Evolutionary conservation across 345 rosid species (phyloP).

Genomic region (Theobroma cacao): DNA sequence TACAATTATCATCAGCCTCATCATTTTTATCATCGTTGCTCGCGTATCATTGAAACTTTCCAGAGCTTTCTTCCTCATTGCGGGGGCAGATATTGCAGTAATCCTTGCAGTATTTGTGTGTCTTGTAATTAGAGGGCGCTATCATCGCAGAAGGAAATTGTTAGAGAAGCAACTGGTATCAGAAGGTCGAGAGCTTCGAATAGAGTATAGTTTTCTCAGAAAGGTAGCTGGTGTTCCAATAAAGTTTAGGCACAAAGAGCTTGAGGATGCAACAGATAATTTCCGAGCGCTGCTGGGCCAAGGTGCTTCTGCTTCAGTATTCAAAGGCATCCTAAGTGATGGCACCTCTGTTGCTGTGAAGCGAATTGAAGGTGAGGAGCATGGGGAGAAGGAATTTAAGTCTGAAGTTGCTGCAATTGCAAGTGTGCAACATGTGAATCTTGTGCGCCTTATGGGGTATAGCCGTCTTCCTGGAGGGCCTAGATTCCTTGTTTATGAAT

Average conservation of each 20-base stretch:
- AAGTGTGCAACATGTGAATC: conserved; percentile 64
- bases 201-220: conserved; percentile 78
- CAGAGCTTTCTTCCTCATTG: conserved; percentile 55
- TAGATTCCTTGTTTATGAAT: conserved; percentile 59
- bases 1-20: conserved; percentile 25
- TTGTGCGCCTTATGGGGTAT: conserved; percentile 64
- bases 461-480: conserved; percentile 36
- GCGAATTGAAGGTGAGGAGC: conserved; percentile 57
- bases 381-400: conserved; percentile 57
- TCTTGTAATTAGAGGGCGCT: conserved; percentile 37
- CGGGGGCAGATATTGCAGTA: conserved; percentile 57
- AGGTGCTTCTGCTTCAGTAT: conserved; percentile 66
- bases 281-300: conserved; percentile 52
- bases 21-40: conserved; percentile 39
- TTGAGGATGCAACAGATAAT: conserved; percentile 77
- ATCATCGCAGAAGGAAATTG: conserved; percentile 39
- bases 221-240: conserved; percentile 84
- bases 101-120: conserved; percentile 57
- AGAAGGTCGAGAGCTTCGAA: conserved; percentile 69
- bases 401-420: conserved; percentile 75
- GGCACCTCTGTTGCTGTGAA: conserved; percentile 68
- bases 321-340: conserved; percentile 54
- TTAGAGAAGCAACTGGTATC: conserved; percentile 42
- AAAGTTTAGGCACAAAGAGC: conserved; percentile 56
- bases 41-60: conserved; percentile 56